Percentiles rank a stretch among this genome's conserved stretches.
Conservation (phyloP, 495 filamentous ascomycete species). For the Hyphodiscus hymeniophilus region DNA sequence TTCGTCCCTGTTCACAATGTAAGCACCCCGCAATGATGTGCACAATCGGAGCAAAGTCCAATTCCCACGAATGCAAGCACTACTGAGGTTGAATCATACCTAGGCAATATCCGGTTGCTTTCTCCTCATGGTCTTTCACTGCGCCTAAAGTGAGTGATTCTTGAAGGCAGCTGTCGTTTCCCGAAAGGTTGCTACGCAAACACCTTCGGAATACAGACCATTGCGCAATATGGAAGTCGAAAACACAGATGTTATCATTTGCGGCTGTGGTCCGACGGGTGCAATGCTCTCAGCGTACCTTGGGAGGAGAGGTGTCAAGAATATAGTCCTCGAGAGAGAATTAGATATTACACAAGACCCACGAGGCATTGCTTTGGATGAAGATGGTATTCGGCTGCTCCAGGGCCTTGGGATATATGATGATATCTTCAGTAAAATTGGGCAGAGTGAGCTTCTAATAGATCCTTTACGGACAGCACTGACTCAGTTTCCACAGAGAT, state of each 20-base stretch:
- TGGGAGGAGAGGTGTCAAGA: constrained; percentile 17
- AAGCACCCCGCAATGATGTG: too few relatives aligned
- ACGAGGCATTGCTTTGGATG: constrained; percentile 40
- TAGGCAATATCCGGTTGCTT: too few relatives aligned
- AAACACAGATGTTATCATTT: constrained; percentile 30
- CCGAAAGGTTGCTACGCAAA: too few relatives aligned
- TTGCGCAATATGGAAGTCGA: too few relatives aligned
- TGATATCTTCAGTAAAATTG: background rate
- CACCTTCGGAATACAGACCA: too few relatives aligned
- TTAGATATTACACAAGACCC: constrained; percentile 38
- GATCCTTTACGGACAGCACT: background rate
- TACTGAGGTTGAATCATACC: too few relatives aligned
- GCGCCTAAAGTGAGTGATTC: too few relatives aligned
- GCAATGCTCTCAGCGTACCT: constrained; percentile 32
- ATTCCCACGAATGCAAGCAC: too few relatives aligned
- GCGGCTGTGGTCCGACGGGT: constrained; percentile 32
- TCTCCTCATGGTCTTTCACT: too few relatives aligned
- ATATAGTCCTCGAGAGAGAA: background rate
- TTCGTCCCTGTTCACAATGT: too few relatives aligned
- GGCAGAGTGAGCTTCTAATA: background rate
- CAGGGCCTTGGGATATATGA: constrained; percentile 30
- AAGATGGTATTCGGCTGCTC: constrained; percentile 39
- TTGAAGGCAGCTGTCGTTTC: too few relatives aligned
- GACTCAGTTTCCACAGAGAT: background rate
- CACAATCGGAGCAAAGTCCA: too few relatives aligned